Base-by-base conservation (phyloP, 179 eudicot genomes). In the Gypsophila paniculata region DNA sequence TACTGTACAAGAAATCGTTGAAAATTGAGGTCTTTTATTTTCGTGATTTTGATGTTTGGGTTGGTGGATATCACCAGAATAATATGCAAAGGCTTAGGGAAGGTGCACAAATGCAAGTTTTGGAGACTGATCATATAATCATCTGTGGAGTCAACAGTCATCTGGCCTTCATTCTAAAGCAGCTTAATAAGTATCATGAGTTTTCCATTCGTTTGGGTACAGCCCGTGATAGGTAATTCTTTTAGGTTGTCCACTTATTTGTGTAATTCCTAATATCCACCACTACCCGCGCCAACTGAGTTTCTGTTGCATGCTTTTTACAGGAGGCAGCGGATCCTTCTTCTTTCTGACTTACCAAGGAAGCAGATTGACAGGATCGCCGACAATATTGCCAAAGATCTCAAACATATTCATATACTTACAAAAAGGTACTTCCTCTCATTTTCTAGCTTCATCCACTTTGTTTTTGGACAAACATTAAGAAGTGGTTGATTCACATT, bases 1-100 rank as follows among this genome's bases (percentile, higher is more conserved):
- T 72, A 21, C 51, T 69, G 51, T 61, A 32, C 61, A 51, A 36
- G 76, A 53, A 59, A 69, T 25, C 25, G 55, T 29, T 51, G 77
- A 19, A 76, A 39, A 22, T 71, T 67, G 78, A 70, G 55, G 60
- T 36, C 67, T 71, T 84, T 65, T 5, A 53, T 25, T 61, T 63
- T 36, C 66, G 74, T 51, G 60, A 22, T 64, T 51, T 22, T 12
- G 58, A 19, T 53, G 64, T 68, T 9, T 38, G 22, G 69, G 10
- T 34, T 42, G 53, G 64, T 42, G 53, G 64, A 12, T 75, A 19
- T 68, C 70, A 19, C 68, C 90, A 94, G 99, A 81, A 84, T 80
- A 91, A 94, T 75, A 94, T 94, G 99, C 87, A 87, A 89, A 91
- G 69, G 76, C 81, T 94, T 65, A 85, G 97, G 89, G 97, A 92